phyloP scores from a whole-genome alignment of 106 monocot species.

The Triglochin maritima region DNA sequence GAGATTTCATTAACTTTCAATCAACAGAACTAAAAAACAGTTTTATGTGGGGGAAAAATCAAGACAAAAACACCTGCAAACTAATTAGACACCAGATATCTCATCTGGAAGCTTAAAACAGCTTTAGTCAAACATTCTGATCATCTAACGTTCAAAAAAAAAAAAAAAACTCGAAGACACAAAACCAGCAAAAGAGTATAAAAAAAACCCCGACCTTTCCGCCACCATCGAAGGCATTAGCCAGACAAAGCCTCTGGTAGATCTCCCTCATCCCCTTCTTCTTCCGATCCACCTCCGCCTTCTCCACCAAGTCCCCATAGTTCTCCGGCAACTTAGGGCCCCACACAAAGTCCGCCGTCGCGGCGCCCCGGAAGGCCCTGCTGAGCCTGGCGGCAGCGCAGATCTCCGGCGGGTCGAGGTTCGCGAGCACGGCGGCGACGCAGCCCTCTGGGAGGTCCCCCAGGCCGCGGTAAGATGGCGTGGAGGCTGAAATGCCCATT shows the following conservation, averaged over 20 bases:
- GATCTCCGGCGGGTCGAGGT: constrained; percentile 72
- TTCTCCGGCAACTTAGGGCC: constrained; percentile 64
- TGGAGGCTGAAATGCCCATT: too few relatives aligned
- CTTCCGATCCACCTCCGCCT: constrained; percentile 5
- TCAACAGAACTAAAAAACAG: too few relatives aligned
- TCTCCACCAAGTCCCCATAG: constrained; percentile 41
- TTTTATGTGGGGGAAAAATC: too few relatives aligned
- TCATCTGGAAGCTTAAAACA: neutral
- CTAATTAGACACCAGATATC: too few relatives aligned
- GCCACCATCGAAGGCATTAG: constrained; percentile 56
- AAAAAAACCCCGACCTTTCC: constrained; percentile 35
- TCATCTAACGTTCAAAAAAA: neutral
- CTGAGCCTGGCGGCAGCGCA: constrained; percentile 50
- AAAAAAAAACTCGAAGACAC: neutral
- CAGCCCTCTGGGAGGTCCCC: constrained; percentile 81
- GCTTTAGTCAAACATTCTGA: neutral
- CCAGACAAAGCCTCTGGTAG: constrained; percentile 53
- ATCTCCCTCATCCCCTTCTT: constrained; percentile 52
- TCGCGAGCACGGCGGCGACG: constrained; percentile 57
- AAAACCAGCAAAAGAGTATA: neutral
- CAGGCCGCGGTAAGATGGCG: constrained; percentile 4
- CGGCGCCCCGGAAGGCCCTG: constrained; percentile 52
- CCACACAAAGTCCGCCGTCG: constrained; percentile 60
- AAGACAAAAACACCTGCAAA: too few relatives aligned
- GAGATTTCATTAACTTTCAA: too few relatives aligned